Evolutionary conservation across 2,329 filamentous ascomycete genomes (phyloP).

Genomic region (Pseudocercospora crystallina): DNA sequence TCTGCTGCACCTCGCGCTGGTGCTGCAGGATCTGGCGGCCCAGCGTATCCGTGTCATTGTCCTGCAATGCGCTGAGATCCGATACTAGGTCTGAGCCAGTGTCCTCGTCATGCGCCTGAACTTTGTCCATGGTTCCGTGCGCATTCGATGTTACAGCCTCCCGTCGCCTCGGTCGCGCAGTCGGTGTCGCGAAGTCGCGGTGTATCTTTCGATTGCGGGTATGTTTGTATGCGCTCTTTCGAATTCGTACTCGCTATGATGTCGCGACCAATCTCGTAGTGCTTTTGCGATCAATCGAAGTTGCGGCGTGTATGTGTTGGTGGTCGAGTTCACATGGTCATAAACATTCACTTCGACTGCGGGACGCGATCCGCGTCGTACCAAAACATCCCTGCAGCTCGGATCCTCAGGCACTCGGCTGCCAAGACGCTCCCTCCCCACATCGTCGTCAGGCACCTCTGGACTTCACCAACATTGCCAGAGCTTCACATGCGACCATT

Average conservation of each 20-base stretch:
- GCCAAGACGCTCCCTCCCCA: slow-evolving; percentile 2
- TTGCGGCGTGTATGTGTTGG: too few relatives aligned
- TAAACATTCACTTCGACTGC: slow-evolving; percentile 2
- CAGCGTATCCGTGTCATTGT: slow-evolving; percentile 49
- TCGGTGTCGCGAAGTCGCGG: slow-evolving; percentile 5
- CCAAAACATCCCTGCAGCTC: neutral
- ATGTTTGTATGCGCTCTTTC: too few relatives aligned
- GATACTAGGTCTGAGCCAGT: slow-evolving; percentile 8
- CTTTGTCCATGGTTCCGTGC: slow-evolving; percentile 25
- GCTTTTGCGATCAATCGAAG: too few relatives aligned
- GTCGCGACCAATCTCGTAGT: too few relatives aligned
- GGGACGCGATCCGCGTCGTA: neutral
- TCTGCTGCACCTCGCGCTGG: slow-evolving; percentile 42
- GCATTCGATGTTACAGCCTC: neutral
- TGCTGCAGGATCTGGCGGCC: slow-evolving; percentile 46
- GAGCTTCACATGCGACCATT: too few relatives aligned
- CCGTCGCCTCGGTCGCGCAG: neutral
- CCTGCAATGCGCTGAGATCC: slow-evolving; percentile 23
- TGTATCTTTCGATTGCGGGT: neutral
- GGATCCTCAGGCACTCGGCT: neutral
- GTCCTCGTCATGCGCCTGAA: slow-evolving; percentile 26
- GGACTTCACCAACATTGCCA: too few relatives aligned
- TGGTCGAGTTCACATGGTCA: too few relatives aligned
- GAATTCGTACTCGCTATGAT: too few relatives aligned
- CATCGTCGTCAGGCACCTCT: slow-evolving; percentile 2